Base-by-base conservation (phyloP, 176 grass and related monocot genomes). In the Aegilops tauschii region DNA sequence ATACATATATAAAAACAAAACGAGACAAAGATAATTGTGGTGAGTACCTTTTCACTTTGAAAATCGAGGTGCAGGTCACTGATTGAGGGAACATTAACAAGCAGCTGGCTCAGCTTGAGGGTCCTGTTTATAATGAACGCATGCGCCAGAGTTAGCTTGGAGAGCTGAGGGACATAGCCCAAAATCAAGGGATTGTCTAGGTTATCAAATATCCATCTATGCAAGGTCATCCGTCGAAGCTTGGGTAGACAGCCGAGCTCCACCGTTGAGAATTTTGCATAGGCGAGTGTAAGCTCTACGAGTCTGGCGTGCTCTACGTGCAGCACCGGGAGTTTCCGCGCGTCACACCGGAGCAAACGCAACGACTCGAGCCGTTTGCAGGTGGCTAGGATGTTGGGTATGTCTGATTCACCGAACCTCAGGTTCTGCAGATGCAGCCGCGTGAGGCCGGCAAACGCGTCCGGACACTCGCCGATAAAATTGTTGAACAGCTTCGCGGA, bases 311-410 rank as follows among this genome's bases (percentile, higher is more conserved):
- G 69, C 2, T 72, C 36, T 40, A 72, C 1, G 0, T 40, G 8
- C 69, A 71, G 20, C 69, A 71, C 69, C 20, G 69, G 39, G 11
- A 44, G 40, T 44, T 44, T 44, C 40, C 40, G 2, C 4, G 0
- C 0, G 1, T n/a, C 2, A 21, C 35, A 21, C 0, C 1, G 0
- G 20, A 6, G 3, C 0, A 71, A 12, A 40, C 2, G 0, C 69
- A 71, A 9, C 0, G 69, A 71, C 35, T 40, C 20, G 2, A 71
- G 9, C 35, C 69, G 36, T 37, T 42, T 73, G 69, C 69, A 73
- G 0, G 69, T 44, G 36, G 20, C 8, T 13, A 73, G 37, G 11
- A 73, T 73, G 5, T 23, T 73, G 69, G 36, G 5, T 73, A 73
- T 44, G 69, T 73, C 69, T 1, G 69, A 25, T 3, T 25, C 4